Percentiles rank a stretch among this genome's conserved stretches.
These are phyloP conservation scores for Spiraea crenata DNA, from an alignment of 331 rosid genomes.

Conservation along the genomic window DNA sequence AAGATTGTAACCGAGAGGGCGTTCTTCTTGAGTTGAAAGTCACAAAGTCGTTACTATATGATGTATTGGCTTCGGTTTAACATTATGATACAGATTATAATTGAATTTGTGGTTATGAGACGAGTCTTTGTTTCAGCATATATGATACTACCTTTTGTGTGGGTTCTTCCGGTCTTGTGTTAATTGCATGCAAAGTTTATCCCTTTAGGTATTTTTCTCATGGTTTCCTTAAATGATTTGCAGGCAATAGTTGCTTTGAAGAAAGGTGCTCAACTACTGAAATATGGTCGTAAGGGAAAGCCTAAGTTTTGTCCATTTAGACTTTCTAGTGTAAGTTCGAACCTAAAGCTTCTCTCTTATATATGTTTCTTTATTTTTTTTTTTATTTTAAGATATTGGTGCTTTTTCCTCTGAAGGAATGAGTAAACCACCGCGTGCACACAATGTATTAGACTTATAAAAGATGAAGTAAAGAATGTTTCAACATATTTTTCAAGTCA, in stretches of 20 bases:
- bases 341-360: conserved; percentile 15
- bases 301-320: conserved; percentile 96
- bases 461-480: not conserved
- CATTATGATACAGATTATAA: not conserved
- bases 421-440: not conserved
- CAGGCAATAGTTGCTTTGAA: conserved; percentile 88
- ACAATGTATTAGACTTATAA: not conserved
- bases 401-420: not conserved
- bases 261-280: conserved; percentile 92
- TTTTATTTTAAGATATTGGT: not conserved
- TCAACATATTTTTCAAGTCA: not conserved
- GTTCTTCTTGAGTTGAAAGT: not conserved
- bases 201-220: conserved; percentile 11
- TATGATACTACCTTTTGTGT: not conserved
- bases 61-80: not conserved
- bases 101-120: not conserved
- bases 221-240: conserved; percentile 28
- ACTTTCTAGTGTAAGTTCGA: conserved; percentile 75
- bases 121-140: not conserved
- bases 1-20: not conserved
- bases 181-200: not conserved
- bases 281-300: conserved; percentile 99
- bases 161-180: conserved; percentile 14
- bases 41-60: not conserved
- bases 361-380: not conserved